Conservation (phyloP, 495 filamentous ascomycete genomes). For the Aspergillus indologenus region DNA sequence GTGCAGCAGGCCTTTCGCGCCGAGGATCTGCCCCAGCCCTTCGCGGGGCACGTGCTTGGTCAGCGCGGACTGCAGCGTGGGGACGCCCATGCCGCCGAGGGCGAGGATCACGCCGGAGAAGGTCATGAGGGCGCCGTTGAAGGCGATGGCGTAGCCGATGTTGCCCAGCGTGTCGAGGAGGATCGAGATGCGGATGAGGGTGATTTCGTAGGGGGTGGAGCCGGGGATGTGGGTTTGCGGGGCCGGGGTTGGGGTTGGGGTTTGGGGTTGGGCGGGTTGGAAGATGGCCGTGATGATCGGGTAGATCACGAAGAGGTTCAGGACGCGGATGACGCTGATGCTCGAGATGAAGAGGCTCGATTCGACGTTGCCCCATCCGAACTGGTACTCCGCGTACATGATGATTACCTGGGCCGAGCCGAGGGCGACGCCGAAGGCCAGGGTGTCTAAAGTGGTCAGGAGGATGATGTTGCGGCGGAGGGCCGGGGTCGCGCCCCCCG, state of each 20-base stretch:
- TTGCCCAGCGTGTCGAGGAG: slow-evolving; percentile 76
- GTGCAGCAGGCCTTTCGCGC: slow-evolving; percentile 83
- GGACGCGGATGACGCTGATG: slow-evolving; percentile 70
- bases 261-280: slow-evolving; percentile 43
- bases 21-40: slow-evolving; percentile 77
- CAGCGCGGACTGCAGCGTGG: slow-evolving; percentile 74
- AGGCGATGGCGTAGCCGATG: slow-evolving; percentile 64
- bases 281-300: slow-evolving; percentile 69
- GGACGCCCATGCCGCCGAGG: slow-evolving; percentile 78
- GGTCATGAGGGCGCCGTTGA: slow-evolving; percentile 54
- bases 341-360: slow-evolving; percentile 73
- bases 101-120: slow-evolving; percentile 67
- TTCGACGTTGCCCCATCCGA: slow-evolving; percentile 77
- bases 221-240: slow-evolving; percentile 67
- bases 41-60: slow-evolving; percentile 89
- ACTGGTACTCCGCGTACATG: slow-evolving; percentile 73
- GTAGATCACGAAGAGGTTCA: slow-evolving; percentile 68
- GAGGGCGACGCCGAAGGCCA: slow-evolving; percentile 77
- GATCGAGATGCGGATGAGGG: slow-evolving; percentile 71
- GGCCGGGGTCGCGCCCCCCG: slow-evolving; percentile 53
- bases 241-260: slow-evolving; percentile 36
- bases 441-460: slow-evolving; percentile 74
- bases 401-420: slow-evolving; percentile 74
- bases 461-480: slow-evolving; percentile 76
- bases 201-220: slow-evolving; percentile 74